Evolutionary conservation across 805 yeast species (phyloP).

Genomic region (Candida oleophila): DNA sequence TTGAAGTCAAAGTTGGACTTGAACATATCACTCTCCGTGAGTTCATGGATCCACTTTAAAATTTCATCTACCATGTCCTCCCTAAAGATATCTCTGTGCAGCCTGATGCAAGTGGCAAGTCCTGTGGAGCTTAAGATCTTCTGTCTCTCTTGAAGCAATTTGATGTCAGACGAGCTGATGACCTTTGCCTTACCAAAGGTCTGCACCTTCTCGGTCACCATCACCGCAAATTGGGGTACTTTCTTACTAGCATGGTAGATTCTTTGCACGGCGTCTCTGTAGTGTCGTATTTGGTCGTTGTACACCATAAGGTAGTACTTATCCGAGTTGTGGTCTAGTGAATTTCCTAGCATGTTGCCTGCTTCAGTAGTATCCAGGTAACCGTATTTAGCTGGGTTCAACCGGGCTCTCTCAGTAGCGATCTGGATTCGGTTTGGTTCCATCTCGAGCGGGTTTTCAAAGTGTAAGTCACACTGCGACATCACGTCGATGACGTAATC

Average conservation of each 20-base stretch:
- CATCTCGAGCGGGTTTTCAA: conserved; percentile 26
- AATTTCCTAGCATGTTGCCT: conserved; percentile 8
- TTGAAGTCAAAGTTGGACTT: conserved; percentile 48
- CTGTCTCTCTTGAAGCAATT: conserved; percentile 52
- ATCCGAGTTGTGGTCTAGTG: conserved; percentile 35
- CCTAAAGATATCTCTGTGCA: conserved; percentile 66
- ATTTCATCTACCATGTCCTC: conserved; percentile 81
- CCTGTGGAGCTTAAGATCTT: conserved; percentile 61
- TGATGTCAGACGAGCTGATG: conserved; percentile 52
- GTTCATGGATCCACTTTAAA: conserved; percentile 59
- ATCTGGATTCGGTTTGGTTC: conserved; percentile 25
- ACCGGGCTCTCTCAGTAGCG: conserved; percentile 14
- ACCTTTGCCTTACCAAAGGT: conserved; percentile 69
- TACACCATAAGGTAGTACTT: conserved; percentile 61
- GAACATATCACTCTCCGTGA: conserved; percentile 54
- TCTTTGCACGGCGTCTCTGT: conserved; percentile 67
- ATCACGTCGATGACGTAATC: conserved; percentile 66
- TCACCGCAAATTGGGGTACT: conserved; percentile 61
- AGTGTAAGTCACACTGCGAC: conserved; percentile 46
- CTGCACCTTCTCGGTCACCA: conserved; percentile 68
- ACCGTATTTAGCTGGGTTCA: conserved; percentile 45
- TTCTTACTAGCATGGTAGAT: conserved; percentile 65
- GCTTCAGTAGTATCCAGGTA: conserved; percentile 34
- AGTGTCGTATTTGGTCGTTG: conserved; percentile 79
- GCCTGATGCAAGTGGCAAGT: conserved; percentile 61